Evolutionary conservation across 805 yeast genomes (phyloP), one percentile per base, ranked within the genome.

Genomic region (Lachancea kluyveri): DNA sequence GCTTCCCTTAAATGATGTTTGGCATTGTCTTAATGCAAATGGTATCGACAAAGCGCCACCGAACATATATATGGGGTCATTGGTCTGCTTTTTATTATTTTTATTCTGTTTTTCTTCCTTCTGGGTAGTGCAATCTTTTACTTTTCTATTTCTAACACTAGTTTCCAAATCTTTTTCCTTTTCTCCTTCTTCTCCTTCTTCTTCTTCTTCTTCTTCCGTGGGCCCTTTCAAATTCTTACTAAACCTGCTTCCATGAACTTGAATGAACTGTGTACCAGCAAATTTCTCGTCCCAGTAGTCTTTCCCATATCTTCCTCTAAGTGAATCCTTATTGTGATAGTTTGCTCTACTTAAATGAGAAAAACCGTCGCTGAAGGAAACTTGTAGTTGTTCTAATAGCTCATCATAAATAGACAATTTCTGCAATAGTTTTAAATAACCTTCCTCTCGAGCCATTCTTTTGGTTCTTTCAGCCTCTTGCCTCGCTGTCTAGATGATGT

Each of bases 231-330:
- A 18, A 20, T 24, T 24, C 26, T 20, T 21, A 11, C 34, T n/a
- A n/a, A 25, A 13, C 16, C 17, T 14, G n/a, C 26, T 15, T 4
- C 13, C 29, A 17, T 29, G 31, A n/a, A 37, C 24, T 6, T 33
- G 16, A 0, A 47, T 45, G 4, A 21, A 26, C 11, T 42, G 21
- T 20, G 43, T 41, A 7, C 61, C 60, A n/a, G 24, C 41, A 30
- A 46, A 52, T 0, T 47, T 37, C 18, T 50, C 39, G 35, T 54
- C 58, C 52, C 55, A 56, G 27, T 56, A 54, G 30, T 53, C 58
- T 23, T 30, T 23, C n/a, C 61, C 61, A 30, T 50, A 56, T 15
- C 48, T 39, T 4, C 58, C 59, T 23, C 54, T 35, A 20, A 55
- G 32, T 1, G 57, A 36, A 31, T 54, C 52, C 24, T 54, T 54